phyloP scores from a whole-genome alignment of 2,329 filamentous ascomycete genomes.

The Fusarium scirpi region DNA sequence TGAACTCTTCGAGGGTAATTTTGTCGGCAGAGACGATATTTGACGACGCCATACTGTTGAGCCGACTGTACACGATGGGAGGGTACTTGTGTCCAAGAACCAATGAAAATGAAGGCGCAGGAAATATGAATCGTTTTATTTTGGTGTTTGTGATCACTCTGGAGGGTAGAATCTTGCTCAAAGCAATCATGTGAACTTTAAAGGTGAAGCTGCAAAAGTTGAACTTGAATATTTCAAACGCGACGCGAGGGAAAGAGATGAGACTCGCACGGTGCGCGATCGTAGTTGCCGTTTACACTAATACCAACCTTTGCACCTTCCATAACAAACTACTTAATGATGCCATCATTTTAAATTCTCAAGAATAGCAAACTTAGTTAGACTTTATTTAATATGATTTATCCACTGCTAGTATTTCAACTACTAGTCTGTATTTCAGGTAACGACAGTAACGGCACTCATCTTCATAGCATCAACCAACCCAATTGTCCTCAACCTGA shows the following conservation, averaged over 20 bases:
- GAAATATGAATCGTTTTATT: neutral
- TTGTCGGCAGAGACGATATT: slow-evolving; percentile 26
- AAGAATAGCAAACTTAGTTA: neutral
- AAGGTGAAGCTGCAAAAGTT: slow-evolving; percentile 10
- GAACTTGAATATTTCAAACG: slow-evolving; percentile 15
- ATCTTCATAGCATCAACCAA: slow-evolving; percentile 12
- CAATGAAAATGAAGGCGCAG: neutral
- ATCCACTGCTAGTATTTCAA: neutral
- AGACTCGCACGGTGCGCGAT: slow-evolving; percentile 20
- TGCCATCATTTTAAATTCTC: neutral
- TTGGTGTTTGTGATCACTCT: neutral
- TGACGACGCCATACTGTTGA: slow-evolving; percentile 31
- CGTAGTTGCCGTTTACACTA: neutral
- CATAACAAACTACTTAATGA: neutral
- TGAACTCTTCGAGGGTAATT: slow-evolving; percentile 53
- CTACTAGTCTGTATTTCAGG: neutral
- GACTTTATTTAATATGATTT: neutral
- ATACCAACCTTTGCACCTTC: neutral
- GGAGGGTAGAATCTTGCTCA: neutral
- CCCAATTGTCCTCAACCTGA: slow-evolving; percentile 35
- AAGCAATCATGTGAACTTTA: neutral
- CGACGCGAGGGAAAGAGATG: slow-evolving; percentile 20
- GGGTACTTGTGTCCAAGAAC: neutral
- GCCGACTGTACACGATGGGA: neutral
- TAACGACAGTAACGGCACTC: neutral